phyloP scores from a whole-genome alignment of 2,329 filamentous ascomycete species.

The Gliomastix tumulicola region DNA sequence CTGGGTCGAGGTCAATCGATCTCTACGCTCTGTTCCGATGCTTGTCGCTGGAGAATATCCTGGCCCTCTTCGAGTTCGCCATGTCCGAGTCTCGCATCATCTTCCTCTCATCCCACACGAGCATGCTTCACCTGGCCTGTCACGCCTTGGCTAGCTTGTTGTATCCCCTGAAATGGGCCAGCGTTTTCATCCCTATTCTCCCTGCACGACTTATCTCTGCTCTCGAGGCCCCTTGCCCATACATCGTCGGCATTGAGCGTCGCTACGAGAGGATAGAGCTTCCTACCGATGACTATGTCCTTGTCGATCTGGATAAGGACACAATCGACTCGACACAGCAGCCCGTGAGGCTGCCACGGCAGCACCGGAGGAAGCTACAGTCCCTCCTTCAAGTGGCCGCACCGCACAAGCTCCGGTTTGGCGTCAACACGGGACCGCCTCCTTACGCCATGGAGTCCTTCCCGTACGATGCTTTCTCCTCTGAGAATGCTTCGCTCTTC shows the following conservation, averaged over 20 bases:
- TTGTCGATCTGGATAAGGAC: constrained; percentile 90
- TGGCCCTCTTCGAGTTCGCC: constrained; percentile 88
- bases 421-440: constrained; percentile 81
- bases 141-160: constrained; percentile 79
- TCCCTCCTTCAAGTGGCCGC: constrained; percentile 85
- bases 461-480: constrained; percentile 83
- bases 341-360: constrained; percentile 74
- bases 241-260: constrained; percentile 92
- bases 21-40: constrained; percentile 88
- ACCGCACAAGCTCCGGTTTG: constrained; percentile 80
- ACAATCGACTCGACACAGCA: constrained; percentile 77
- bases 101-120: constrained; percentile 87
- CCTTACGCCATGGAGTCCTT: constrained; percentile 91
- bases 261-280: constrained; percentile 81
- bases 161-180: constrained; percentile 88
- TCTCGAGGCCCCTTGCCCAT: constrained; percentile 90
- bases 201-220: constrained; percentile 83
- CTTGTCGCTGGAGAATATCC: constrained; percentile 84
- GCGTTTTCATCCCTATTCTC: constrained; percentile 87
- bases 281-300: constrained; percentile 90
- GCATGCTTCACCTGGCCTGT: constrained; percentile 91
- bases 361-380: constrained; percentile 82
- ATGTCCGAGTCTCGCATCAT: constrained; percentile 93
- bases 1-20: constrained; percentile 84
- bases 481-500: constrained; percentile 78